Evolutionary conservation across 2,329 filamentous ascomycete genomes (phyloP).

Genomic region (Diaporthe sp.): DNA sequence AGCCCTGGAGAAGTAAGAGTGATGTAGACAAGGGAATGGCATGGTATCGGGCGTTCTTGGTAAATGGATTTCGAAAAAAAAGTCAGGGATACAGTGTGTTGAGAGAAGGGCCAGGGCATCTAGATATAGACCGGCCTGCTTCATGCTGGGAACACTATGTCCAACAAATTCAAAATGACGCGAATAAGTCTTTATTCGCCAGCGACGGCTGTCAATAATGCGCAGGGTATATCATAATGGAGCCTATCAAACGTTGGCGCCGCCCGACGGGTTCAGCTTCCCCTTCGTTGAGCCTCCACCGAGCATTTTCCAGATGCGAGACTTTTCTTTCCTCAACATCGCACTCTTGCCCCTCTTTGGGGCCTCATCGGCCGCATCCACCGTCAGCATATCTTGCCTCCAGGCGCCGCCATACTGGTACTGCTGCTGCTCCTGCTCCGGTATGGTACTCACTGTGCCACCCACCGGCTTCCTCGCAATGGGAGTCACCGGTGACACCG

Average conservation of each 20-base stretch:
- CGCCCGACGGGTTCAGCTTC: background rate
- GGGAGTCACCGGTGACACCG: constrained; percentile 19
- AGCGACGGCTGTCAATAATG: background rate
- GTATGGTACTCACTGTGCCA: background rate
- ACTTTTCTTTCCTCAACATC: constrained; percentile 1
- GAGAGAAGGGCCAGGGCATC: background rate
- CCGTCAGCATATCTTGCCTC: background rate
- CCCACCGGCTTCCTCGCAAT: constrained; percentile 22
- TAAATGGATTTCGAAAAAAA: constrained; percentile 18
- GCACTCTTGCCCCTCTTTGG: background rate
- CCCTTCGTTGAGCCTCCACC: constrained; percentile 1
- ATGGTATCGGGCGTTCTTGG: constrained; percentile 33
- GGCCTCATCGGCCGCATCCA: background rate
- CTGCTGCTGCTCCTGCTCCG: background rate
- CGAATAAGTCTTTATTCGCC: background rate
- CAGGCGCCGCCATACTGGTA: background rate
- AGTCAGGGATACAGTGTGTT: background rate
- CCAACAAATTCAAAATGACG: background rate
- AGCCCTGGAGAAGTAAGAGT: constrained; percentile 33
- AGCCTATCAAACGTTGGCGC: background rate
- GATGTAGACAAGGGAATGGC: constrained; percentile 3
- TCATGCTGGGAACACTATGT: background rate
- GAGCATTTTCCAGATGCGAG: constrained; percentile 20
- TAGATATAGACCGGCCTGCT: constrained; percentile 23
- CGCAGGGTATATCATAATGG: constrained; percentile 1